Evolutionary conservation across 2,329 filamentous ascomycete genomes (phyloP), one percentile per base, ranked within the genome.

Genomic region (Byssochlamys sp.): DNA sequence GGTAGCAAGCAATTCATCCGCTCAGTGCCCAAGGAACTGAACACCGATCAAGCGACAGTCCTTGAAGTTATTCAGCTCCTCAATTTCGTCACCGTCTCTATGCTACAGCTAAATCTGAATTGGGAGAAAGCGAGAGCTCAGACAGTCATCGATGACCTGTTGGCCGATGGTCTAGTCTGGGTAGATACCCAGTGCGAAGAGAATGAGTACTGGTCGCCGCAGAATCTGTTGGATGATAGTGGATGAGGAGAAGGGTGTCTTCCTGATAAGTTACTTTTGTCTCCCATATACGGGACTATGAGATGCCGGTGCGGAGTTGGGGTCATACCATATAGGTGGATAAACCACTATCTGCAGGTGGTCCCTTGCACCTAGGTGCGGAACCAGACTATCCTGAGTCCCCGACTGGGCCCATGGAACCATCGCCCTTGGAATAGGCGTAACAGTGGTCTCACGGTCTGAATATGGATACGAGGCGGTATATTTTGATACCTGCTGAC

Each of bases 21-120:
- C 28, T 95, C 90, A 2, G 86, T 99, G 48, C 94, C 94, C 1
- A 94, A 95, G 71, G 94, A 99, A 75, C 81, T 99, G 61, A 96
- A 95, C 71, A 91, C 85, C 12, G 94, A 99, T 71, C 94, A 99
- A 77, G 89, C 89, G 54, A 89, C 87, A 1, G 92, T 96, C 11
- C 81, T 99, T 5, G 94, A 97, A 77, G 91, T 89, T 0, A 90
- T 90, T 6, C 90, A 96, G 73, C 80, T 96, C 9, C 78, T 96
- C 9, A 92, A 94, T 1, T 96, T 90, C 68, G 89, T 97, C 55
- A 95, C 87, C 58, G 84, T 95, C 14, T 88, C 88, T 0, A 95
- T 97, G 88, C 76, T 99, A 56, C 86, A 88, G 74, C 76, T 88
- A 54, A 99, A 99, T 70, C 75, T 99, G 28, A 81, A 80, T 14